Evolutionary conservation across 2,329 filamentous ascomycete species (phyloP).

Genomic region (Penicillium capsulatum): DNA sequence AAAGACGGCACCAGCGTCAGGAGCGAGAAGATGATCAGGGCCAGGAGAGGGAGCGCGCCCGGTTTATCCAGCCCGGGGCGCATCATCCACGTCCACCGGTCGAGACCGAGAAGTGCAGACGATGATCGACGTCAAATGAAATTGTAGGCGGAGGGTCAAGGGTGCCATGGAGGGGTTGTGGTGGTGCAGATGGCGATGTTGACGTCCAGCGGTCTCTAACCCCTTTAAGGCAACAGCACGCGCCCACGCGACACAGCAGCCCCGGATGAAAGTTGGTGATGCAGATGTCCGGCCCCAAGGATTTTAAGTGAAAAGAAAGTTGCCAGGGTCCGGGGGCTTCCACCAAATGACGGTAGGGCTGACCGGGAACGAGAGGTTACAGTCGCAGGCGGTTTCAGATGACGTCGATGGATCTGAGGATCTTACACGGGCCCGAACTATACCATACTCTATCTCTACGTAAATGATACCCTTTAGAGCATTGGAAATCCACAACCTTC

Average conservation of each 20-base stretch:
- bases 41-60: constrained; percentile 33
- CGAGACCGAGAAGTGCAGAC: constrained; percentile 7
- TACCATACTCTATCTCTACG: neutral
- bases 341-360: neutral
- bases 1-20: constrained; percentile 34
- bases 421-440: constrained; percentile 1
- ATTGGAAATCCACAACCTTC: no score
- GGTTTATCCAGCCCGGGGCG: constrained; percentile 33
- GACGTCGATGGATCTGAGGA: neutral
- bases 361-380: no score
- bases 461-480: no score
- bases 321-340: neutral
- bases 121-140: neutral
- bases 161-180: constrained; percentile 1
- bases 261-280: no score
- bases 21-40: constrained; percentile 31
- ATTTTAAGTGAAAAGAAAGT: no score
- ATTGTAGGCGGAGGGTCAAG: no score
- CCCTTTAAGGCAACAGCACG: no score
- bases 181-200: neutral
- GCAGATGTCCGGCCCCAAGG: no score
- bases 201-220: neutral
- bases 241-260: no score
- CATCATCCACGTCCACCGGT: constrained; percentile 63
- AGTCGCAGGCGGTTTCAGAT: neutral